Evolutionary conservation across 2,329 filamentous ascomycete genomes (phyloP), one percentile per base, ranked within the genome.

Genomic region (Alternaria dauci): DNA sequence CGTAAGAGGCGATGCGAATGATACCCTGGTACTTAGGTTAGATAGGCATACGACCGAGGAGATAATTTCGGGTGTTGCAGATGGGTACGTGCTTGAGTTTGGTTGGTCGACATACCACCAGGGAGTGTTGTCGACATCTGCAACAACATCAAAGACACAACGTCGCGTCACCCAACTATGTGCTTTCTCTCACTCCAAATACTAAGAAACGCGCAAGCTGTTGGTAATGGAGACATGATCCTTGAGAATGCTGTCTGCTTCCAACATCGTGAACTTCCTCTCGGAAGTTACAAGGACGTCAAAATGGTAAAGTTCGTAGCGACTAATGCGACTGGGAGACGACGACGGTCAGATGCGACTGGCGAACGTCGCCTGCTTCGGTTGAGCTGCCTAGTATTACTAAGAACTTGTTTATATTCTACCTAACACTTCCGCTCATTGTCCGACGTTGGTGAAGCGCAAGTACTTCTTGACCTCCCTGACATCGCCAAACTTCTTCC

Each of bases 401-500:
- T 4, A 12, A 8, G 8, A 11, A 30, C 28, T 30, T 30, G 3
- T 11, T 39, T 20, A 32, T 55, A 16, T 42, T 55, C 41, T 42
- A 51, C 53, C 26, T 32, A 38, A 47, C 25, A 44, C 5, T 9
- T 8, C n/a, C 14, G 32, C 23, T 43, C 43, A 82, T 68, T 84
- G 80, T 25, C 73, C 72, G 9, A 78, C 70, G 50, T 79, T 79
- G 43, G 91, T 92, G 80, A 89, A 93, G 78, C 91, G 85, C 76
- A 94, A 84, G 81, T 94, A 88, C 72, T 86, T 85, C 82, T 87
- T 88, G 52, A 88, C 80, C 77, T 87, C 85, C 69, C 82, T 80
- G 36, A 89, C 81, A 59, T 94, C 86, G 65, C 92, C 92, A 86
- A 96, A 97, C 76, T 96, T 89, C 82, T 90, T 88, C 86, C 89